Conservation (phyloP, 2,329 filamentous ascomycete genomes). For the Sclerotinia spermophila region DNA sequence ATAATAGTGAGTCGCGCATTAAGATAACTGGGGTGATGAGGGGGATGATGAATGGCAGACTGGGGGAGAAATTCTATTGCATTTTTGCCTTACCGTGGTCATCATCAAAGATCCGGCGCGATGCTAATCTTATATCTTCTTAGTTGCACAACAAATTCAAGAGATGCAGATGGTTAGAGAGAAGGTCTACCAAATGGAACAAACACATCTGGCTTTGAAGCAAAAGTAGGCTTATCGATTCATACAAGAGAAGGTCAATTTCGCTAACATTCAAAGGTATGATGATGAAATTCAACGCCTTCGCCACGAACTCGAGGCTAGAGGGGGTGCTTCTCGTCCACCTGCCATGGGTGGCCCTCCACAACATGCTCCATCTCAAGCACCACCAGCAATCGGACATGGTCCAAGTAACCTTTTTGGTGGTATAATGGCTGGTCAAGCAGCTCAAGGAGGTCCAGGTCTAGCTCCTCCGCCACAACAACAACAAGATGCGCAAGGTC, state of each 20-base stretch:
- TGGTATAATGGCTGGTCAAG: slow-evolving; percentile 88
- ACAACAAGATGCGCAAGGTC: slow-evolving; percentile 42
- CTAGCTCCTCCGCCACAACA: slow-evolving; percentile 65
- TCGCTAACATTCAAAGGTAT: slow-evolving; percentile 57
- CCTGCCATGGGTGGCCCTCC: slow-evolving; percentile 69
- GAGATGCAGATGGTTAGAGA: slow-evolving; percentile 93
- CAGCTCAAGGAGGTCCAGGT: slow-evolving; percentile 77
- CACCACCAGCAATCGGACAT: slow-evolving; percentile 80
- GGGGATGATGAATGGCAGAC: background rate
- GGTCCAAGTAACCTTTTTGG: slow-evolving; percentile 89
- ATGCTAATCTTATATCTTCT: background rate
- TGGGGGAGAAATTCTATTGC: background rate
- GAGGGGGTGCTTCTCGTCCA: slow-evolving; percentile 59
- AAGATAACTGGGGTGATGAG: background rate
- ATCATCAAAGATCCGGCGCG: slow-evolving; percentile 4
- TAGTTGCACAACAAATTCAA: slow-evolving; percentile 85
- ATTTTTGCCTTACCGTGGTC: background rate
- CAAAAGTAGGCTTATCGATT: slow-evolving; percentile 64
- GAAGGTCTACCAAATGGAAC: slow-evolving; percentile 91
- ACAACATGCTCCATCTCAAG: slow-evolving; percentile 75
- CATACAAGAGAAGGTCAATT: background rate
- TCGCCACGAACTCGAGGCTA: slow-evolving; percentile 78
- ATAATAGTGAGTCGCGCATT: slow-evolving; percentile 70
- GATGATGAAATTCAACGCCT: slow-evolving; percentile 86
- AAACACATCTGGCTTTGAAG: slow-evolving; percentile 83